Evolutionary conservation across 2,329 filamentous ascomycete species (phyloP), one percentile per base, ranked within the genome.

Genomic region (Geosmithia putterillii): DNA sequence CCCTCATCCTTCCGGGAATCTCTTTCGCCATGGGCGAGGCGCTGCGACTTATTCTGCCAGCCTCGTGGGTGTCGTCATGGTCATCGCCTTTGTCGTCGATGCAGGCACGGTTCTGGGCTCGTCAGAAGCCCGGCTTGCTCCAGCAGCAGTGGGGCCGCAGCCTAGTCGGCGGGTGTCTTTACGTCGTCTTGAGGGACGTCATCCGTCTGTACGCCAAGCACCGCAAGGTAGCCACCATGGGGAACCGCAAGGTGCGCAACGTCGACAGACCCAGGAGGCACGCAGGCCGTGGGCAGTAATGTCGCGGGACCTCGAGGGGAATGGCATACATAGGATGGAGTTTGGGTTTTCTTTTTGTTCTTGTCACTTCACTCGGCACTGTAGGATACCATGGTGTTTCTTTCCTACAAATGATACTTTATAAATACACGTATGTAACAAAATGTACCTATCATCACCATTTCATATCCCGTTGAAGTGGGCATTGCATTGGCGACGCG

Each of bases 91-190:
- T 46, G 42, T 45, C 50, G 12, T 59, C 53, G 50, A 45, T 48
- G 4, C 15, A 9, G 15, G 23, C 19, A 17, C 19, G 34, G 2
- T 17, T 23, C 35, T 8, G 45, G 49, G 3, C 45, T 8, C 23
- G 36, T 20, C 28, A 40, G 15, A 37, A 73, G 3, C 75, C 76
- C 0, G 81, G 84, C 0, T 67, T 96, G 21, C 60, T 98, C 25
- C 85, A 92, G 55, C 77, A 84, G 51, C 79, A 81, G 46, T 96
- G 92, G 87, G 92, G 88, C 1, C 73, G 92, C 44, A 95, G 86
- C 54, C 69, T 98, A 3, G 73, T 92, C 1, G 92, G 92, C 1
- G 92, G 92, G 0, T 92, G 86, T 57, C 64, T 94, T 18, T 95
- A 90, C 54, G 81, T 96, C 15, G 80, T 95, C 9, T 61, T 95